Evolutionary conservation across 2,329 filamentous ascomycete genomes (phyloP), one percentile per base, ranked within the genome.

Genomic region (Pseudodiploospora longispora): DNA sequence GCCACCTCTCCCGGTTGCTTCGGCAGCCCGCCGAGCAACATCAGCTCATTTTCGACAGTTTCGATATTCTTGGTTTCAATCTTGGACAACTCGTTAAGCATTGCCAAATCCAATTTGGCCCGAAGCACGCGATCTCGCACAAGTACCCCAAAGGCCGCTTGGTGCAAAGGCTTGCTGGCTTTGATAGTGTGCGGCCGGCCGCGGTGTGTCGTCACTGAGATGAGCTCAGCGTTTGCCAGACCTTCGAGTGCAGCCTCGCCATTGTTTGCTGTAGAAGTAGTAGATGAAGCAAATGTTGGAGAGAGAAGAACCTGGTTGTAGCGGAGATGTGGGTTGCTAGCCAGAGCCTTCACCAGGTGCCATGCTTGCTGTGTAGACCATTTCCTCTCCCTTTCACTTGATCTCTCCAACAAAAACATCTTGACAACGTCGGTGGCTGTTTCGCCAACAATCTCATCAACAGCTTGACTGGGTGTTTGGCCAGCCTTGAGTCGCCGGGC

Each of bases 291-390:
- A 65, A 94, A 95, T 0, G 86, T 75, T 44, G 85, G 80, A 4
- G 82, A 79, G 2, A 95, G 76, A 0, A 96, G 69, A 2, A 95
- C 72, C 57, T 94, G 85, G 63, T 95, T 91, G 71, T 95, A 97
- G 2, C 85, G 78, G 1, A 97, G 71, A 4, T 65, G 72, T 5
- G 83, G 78, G 8, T 78, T 69, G n/a, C 75, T 63, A 0, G 87
- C 83, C 10, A 98, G 79, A 30, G 78, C 72, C 59, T 86, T 90
- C 63, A 97, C 83, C 2, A 98, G 68, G 47, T 84, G 76, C 93
- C 93, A 97, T 0, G 88, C 91, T 68, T 97, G 93, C 58, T 93
- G 83, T 4, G 80, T 72, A 0, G 82, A 86, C 86, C 88, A 97
- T 43, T 77, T 76, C 30, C 76, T 76, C 35, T 72, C 67, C 4